These are phyloP conservation scores for Suhomyces bokatorum DNA, from an alignment of 1,139 yeast genomes.

Conservation along the genomic window DNA sequence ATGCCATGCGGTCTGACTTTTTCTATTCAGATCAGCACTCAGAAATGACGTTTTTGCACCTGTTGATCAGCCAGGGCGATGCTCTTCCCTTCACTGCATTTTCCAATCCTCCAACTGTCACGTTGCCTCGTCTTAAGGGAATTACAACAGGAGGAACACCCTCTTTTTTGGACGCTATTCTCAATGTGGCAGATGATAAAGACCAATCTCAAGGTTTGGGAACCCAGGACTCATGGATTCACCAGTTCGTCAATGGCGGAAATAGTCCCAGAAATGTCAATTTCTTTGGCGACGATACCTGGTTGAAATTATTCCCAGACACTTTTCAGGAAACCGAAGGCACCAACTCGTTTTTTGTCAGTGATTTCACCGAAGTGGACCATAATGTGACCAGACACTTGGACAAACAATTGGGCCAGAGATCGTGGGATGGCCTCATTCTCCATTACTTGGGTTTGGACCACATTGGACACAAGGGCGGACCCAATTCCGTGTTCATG, in stretches of 20 bases:
- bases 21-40: constrained; percentile 63
- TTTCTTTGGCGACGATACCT: constrained; percentile 96
- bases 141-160: constrained; percentile 83
- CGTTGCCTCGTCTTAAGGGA: constrained; percentile 76
- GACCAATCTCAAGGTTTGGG: constrained; percentile 75
- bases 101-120: constrained; percentile 86
- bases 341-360: constrained; percentile 89
- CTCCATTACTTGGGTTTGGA: constrained; percentile 92
- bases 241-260: constrained; percentile 51
- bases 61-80: constrained; percentile 59
- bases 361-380: constrained; percentile 93
- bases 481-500: constrained; percentile 82
- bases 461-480: constrained; percentile 97
- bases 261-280: constrained; percentile 49
- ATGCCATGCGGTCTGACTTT: constrained; percentile 90
- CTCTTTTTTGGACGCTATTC: constrained; percentile 77
- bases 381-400: constrained; percentile 89
- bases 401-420: constrained; percentile 46
- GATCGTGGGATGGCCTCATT: constrained; percentile 78
- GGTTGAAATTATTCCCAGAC: constrained; percentile 77
- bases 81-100: constrained; percentile 90
- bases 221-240: constrained; percentile 84
- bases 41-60: constrained; percentile 64
- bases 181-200: constrained; percentile 86
- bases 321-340: constrained; percentile 74